These are phyloP conservation scores for Cymbopogon citratus DNA, from an alignment of 176 grass and related monocot species.

Conservation along the genomic window DNA sequence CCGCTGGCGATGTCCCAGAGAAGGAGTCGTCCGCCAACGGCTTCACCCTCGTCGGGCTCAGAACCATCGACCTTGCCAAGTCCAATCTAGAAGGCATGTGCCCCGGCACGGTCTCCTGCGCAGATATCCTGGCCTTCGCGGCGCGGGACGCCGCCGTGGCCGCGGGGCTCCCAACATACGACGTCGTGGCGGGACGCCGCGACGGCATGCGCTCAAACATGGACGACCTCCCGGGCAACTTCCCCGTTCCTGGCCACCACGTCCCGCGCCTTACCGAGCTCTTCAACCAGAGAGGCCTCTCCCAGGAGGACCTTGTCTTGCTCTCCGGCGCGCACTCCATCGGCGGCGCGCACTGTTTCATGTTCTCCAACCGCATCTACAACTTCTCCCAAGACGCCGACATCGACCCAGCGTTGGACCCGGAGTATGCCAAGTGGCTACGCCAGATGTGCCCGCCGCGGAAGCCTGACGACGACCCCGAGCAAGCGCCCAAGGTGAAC, in stretches of 20 bases:
- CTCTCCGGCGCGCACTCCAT: constrained; percentile 65
- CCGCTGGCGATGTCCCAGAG: constrained; percentile 36
- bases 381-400: constrained; percentile 24
- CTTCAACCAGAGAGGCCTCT: constrained; percentile 22
- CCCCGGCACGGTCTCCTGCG: constrained; percentile 43
- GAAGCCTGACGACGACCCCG: not conserved
- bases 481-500: constrained; percentile 37
- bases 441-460: constrained; percentile 19
- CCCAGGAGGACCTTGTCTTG: constrained; percentile 44
- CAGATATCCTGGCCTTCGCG: constrained; percentile 43
- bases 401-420: constrained; percentile 28
- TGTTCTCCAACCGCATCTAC: constrained; percentile 49
- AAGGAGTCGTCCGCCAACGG: constrained; percentile 48
- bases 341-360: constrained; percentile 54
- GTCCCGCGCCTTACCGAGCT: constrained; percentile 23
- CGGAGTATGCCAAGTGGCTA: not conserved
- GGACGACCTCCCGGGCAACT: constrained; percentile 31
- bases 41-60: constrained; percentile 37
- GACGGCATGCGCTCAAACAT: constrained; percentile 40
- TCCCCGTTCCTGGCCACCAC: constrained; percentile 24
- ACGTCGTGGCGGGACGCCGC: constrained; percentile 24
- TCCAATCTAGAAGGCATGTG: constrained; percentile 31
- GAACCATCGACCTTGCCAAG: constrained; percentile 38
- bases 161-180: constrained; percentile 24
- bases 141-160: constrained; percentile 49